Evolutionary conservation across 1,284 basidiomycete species (phyloP).

Genomic region (Hortiboletus rubellus): DNA sequence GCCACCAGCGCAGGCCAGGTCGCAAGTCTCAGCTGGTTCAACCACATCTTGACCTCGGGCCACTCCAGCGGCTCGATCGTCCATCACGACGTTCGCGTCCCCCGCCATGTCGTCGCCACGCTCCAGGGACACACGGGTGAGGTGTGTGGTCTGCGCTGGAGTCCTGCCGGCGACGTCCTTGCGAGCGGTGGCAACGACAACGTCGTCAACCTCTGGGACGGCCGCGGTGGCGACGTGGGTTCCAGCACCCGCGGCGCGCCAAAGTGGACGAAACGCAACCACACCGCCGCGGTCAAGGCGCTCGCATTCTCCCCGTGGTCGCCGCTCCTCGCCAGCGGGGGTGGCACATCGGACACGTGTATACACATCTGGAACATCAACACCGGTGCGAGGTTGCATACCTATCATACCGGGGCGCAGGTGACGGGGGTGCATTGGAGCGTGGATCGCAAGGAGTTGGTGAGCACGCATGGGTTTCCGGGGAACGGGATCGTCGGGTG

Average conservation of each 20-base stretch:
- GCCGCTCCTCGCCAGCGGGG: slow-evolving; percentile 89
- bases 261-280: slow-evolving; percentile 92
- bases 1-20: slow-evolving; percentile 57
- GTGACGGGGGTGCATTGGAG: slow-evolving; percentile 93
- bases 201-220: slow-evolving; percentile 96
- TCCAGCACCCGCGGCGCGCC: slow-evolving; percentile 63
- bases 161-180: slow-evolving; percentile 81
- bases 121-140: slow-evolving; percentile 87
- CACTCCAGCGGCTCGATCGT: slow-evolving; percentile 91
- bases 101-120: slow-evolving; percentile 87
- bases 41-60: slow-evolving; percentile 84
- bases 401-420: slow-evolving; percentile 83
- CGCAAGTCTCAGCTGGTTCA: slow-evolving; percentile 81
- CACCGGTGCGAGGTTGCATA: slow-evolving; percentile 85
- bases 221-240: slow-evolving; percentile 66
- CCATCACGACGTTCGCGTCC: slow-evolving; percentile 90
- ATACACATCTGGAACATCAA: slow-evolving; percentile 94
- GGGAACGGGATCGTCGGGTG: slow-evolving; percentile 70
- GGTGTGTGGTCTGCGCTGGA: slow-evolving; percentile 85
- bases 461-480: slow-evolving; percentile 94
- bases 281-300: slow-evolving; percentile 94
- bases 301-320: slow-evolving; percentile 98
- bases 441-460: slow-evolving; percentile 85
- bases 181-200: slow-evolving; percentile 97
- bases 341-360: slow-evolving; percentile 92